phyloP scores from a whole-genome alignment of 306 rosid species.

The Prunus davidiana region DNA sequence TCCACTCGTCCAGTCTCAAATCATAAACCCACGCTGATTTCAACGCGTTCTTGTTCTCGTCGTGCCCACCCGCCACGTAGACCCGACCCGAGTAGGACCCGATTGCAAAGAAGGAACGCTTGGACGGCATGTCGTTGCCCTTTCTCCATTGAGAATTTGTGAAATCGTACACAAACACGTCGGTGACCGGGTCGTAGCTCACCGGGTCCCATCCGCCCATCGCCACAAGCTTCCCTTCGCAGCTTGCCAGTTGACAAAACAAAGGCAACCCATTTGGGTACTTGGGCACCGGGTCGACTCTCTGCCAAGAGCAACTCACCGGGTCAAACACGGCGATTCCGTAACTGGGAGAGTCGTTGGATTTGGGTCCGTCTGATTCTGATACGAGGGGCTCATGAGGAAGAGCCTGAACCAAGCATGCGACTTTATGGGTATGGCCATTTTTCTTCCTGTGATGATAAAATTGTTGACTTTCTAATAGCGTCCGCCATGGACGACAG shows the following conservation, averaged over 20 bases:
- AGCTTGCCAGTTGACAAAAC: conserved; percentile 47
- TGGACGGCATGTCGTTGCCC: conserved; percentile 42
- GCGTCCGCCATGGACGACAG: conserved; percentile 36
- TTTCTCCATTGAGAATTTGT: conserved; percentile 27
- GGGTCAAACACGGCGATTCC: conserved; percentile 45
- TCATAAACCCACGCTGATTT: conserved; percentile 44
- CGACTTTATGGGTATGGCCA: conserved; percentile 36
- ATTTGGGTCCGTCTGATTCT: conserved; percentile 17
- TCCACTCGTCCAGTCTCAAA: conserved; percentile 37
- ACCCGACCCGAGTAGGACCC: conserved; percentile 35
- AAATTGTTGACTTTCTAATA: conserved; percentile 35
- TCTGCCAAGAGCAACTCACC: conserved; percentile 27
- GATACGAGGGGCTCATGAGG: conserved; percentile 1
- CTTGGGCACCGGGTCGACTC: conserved; percentile 40
- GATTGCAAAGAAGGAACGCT: conserved; percentile 47
- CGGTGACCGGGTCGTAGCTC: conserved; percentile 39
- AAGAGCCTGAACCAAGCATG: conserved; percentile 45
- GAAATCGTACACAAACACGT: conserved; percentile 54
- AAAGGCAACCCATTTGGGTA: conserved; percentile 46
- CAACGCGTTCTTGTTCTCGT: conserved; percentile 49
- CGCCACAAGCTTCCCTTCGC: conserved; percentile 45
- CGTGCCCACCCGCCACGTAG: conserved; percentile 60
- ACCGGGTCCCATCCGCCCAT: conserved; percentile 65
- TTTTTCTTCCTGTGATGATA: conserved; percentile 23
- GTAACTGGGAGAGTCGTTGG: conserved; percentile 18